phyloP scores from a whole-genome alignment of 768 basidiomycete species.

The Leccinum pellstonianum region DNA sequence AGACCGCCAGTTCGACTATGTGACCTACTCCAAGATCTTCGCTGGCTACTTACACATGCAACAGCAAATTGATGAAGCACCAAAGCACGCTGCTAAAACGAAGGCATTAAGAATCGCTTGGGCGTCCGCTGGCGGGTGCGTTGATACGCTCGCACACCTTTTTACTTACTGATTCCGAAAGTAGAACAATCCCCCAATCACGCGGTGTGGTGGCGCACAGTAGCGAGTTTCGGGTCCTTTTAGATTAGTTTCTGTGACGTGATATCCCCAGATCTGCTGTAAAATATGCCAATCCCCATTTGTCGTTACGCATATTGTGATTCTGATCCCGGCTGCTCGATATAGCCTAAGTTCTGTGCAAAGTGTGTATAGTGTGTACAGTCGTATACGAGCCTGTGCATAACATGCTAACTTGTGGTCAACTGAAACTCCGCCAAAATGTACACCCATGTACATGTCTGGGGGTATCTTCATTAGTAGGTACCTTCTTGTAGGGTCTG shows the following conservation, averaged over 20 bases:
- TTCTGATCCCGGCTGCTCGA: neutral
- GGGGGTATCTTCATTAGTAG: neutral
- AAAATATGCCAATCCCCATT: neutral
- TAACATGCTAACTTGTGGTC: neutral
- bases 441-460: neutral
- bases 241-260: neutral
- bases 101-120: neutral
- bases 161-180: neutral
- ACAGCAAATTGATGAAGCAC: neutral
- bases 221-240: neutral
- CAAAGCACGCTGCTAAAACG: neutral
- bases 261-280: neutral
- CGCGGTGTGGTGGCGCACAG: neutral
- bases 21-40: neutral
- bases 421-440: neutral
- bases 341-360: neutral
- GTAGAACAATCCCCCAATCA: neutral
- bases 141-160: neutral
- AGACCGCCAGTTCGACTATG: neutral
- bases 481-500: neutral
- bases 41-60: neutral
- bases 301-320: neutral
- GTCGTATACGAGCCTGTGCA: neutral
- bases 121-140: neutral
- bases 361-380: neutral